Base-by-base conservation (phyloP, 139 green algal genomes). In the Edaphochlamys debaryana region DNA sequence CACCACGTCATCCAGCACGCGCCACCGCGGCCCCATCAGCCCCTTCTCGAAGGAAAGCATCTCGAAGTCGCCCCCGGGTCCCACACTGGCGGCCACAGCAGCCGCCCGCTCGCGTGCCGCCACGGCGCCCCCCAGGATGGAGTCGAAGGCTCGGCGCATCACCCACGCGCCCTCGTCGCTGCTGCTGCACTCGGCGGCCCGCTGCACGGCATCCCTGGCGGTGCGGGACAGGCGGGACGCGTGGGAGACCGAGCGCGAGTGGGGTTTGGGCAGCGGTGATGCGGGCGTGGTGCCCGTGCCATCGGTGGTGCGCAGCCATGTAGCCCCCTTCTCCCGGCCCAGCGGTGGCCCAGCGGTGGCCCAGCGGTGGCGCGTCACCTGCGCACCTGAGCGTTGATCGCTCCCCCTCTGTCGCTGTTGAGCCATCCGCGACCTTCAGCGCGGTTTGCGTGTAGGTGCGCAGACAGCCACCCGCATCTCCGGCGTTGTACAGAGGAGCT, bases 111-210 rank as follows among this genome's bases (percentile, higher is more conserved):
- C 73, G 37, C 41, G 37, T 4, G 38, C 38, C 73, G 73, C 56
- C 54, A 69, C 73, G 29, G 73, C 73, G 38, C 73, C 73, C 38
- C 56, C 69, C 13, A 86, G 58, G 34, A 86, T 81, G 25, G 52
- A 38, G 70, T 86, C 80, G 58, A 86, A 86, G 0, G 80, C 71
- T 15, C 80, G 58, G 36, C 80, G 41, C 71, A 86, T 63, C 20
- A 62, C n/a, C 80, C 80, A 86, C 5, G 80, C 80, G 17, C 54
- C 70, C 45, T 67, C 70, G 45, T 73, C 60, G n/a, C 34, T 58
- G 52, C 79, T 84, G 20, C 19, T 22, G 7, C 34, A 48, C 36
- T 58, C 45, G 11, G 22, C 25, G 1, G 67, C 79, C 2, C 48
- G 40, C n/a, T 41, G 8, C 4, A 84, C n/a, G 20, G 75, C 75